A percentile compares a stretch with the other conserved stretches of the same genome.
These are phyloP conservation scores for Blumeria graminis DNA, from an alignment of 2,329 filamentous ascomycete genomes.

Conservation along the genomic window DNA sequence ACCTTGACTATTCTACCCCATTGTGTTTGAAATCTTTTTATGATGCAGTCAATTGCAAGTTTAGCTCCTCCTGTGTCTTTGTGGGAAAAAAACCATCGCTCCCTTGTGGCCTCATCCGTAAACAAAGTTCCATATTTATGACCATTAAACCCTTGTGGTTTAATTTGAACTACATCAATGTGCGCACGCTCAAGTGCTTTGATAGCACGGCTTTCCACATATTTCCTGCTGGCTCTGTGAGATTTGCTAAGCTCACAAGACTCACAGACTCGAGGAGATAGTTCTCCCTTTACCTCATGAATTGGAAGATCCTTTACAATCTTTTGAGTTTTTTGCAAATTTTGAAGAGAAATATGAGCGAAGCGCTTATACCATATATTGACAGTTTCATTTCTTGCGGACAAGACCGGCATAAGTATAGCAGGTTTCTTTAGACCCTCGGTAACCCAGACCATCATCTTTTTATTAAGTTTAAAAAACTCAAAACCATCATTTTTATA, in stretches of 20 bases:
- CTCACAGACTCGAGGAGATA: neutral
- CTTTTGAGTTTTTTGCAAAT: neutral
- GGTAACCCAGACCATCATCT: neutral
- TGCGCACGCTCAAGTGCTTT: neutral
- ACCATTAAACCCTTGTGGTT: neutral
- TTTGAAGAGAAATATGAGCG: neutral
- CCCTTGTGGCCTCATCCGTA: neutral
- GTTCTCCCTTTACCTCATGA: neutral
- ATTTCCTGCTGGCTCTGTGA: neutral
- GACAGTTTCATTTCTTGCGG: neutral
- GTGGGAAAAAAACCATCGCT: neutral
- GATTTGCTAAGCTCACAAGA: neutral
- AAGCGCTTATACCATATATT: neutral
- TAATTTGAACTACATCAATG: neutral
- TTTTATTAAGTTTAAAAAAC: slow-evolving; percentile 1
- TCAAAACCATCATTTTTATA: neutral
- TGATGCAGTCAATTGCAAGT: neutral
- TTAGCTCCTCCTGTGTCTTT: neutral
- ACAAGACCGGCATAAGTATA: neutral
- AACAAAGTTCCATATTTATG: neutral
- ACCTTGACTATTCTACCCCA: neutral
- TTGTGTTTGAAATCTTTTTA: neutral
- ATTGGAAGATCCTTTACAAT: neutral
- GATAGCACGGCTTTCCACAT: neutral
- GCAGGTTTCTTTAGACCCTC: neutral